Base-by-base conservation (phyloP, 108 stramenopile species). In the Schizochytrium sp. region DNA sequence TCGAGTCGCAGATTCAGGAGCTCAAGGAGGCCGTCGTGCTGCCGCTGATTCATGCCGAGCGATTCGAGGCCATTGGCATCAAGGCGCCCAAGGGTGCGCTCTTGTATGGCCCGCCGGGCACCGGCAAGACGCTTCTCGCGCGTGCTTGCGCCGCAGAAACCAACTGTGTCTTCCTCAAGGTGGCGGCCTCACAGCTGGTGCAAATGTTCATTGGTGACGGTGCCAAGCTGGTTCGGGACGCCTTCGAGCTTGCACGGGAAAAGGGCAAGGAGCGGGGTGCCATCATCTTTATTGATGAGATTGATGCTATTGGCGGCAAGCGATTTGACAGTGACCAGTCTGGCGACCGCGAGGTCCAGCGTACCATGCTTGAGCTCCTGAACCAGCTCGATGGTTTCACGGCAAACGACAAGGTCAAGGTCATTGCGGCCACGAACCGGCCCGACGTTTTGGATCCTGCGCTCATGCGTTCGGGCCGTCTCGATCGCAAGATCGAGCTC, bases 131-230 rank as follows among this genome's bases (percentile, higher is more conserved):
- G 0, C 92, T 99, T 34, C 91, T 99, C 72, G 99, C 99, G 5
- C 92, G 98, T 23, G 99, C 99, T 4, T 99, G 99, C 92, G 98
- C 99, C 71, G 99, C 99, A 87, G 96, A 99, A 90, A 99, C 98
- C 57, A 98, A 99, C 89, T 98, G 98, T 44, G 95, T 99, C 71
- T 99, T 99, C 92, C 92, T 99, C 55, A 99, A 99, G 93, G 92
- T 99, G 58, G 98, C 98, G 5, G 99, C 98, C 12, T 98, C 99
- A 10, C 98, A 98, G 89, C 92, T 99, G 58, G 99, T 99, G 25
- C 98, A 99, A 92, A 99, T 99, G 99, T 99, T 98, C 91, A 99
- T 99, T 88, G 99, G 99, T 19, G 99, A 99, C 89, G 99, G 99
- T 6, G 99, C 99, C 57, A 99, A 99, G 90, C 93, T 99, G 18